Base-by-base conservation (phyloP, 495 filamentous ascomycete genomes). In the Astrocystis sublimbata region DNA sequence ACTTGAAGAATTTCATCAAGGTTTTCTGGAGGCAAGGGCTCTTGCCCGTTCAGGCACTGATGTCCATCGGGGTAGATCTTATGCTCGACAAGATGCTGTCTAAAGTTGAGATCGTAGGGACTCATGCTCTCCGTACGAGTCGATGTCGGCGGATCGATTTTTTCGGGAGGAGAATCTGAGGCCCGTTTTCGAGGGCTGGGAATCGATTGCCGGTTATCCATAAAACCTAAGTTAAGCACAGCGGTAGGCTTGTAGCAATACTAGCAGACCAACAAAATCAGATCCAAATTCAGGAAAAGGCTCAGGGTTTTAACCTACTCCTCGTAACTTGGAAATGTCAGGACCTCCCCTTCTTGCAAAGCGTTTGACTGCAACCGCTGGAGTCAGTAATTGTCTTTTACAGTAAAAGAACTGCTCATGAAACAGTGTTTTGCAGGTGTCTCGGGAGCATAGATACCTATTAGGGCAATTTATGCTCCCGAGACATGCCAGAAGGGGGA, bases 21-120 rank as follows among this genome's bases (percentile, higher is more conserved):
- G 33, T 65, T 65, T 53, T 50, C 58, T n/a, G 63, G 63, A 17
- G 45, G 40, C 3, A 51, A 50, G 15, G 41, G 38, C 50, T 21
- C 26, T 42, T 26, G 30, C 23, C 63, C 58, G 19, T 62, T 38
- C 24, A 43, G 63, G 36, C 58, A 57, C 24, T 36, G 6, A 21
- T 52, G 36, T 52, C 30, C 3, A 36, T 52, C 5, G 1, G 49
- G 49, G 13, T 35, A 52, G 30, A 67, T 43, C 13, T 42, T 33
- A 57, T 55, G 30, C 38, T 67, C 55, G 55, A 61, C 51, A 31
- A 67, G 61, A 45, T 64, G 61, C 54, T 67, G 61, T 36, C 57
- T 50, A 51, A 67, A 67, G 28, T 55, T 61, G 38, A 55, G 55
- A 52, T 61, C 57, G 42, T 64, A 67, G 38, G 61, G 61, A 23